A percentile compares a stretch with the other conserved stretches of the same genome.
Evolutionary conservation across 2,329 filamentous ascomycete genomes (phyloP).

Genomic region (Diplodia intermedia): DNA sequence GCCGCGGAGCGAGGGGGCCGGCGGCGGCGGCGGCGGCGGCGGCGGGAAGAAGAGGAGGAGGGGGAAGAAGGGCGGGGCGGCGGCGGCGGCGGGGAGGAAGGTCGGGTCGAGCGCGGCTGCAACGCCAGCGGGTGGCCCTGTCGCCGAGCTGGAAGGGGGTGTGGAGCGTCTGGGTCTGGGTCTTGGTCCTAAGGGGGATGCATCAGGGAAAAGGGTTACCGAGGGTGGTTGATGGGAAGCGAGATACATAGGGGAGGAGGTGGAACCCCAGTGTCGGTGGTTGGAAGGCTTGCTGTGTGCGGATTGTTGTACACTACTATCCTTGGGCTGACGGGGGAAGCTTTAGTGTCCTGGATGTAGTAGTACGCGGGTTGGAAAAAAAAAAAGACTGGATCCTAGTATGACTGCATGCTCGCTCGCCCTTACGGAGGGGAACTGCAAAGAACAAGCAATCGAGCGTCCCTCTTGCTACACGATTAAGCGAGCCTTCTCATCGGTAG

Average conservation of each 20-base stretch:
- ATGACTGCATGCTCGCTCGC: no score
- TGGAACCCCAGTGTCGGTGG: neutral
- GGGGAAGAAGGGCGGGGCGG: constrained; percentile 17
- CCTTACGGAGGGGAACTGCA: no score
- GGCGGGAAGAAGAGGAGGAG: constrained; percentile 40
- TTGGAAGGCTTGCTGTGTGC: neutral
- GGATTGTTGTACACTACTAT: no score
- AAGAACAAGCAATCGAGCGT: no score
- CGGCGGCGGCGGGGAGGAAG: neutral
- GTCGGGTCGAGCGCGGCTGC: neutral
- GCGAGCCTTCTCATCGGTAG: no score
- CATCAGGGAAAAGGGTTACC: neutral
- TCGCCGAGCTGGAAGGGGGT: neutral
- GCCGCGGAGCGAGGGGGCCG: constrained; percentile 48
- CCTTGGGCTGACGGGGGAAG: no score
- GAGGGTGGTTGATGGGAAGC: neutral
- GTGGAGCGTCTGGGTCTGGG: neutral
- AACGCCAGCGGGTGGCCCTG: neutral
- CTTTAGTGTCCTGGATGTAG: no score
- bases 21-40: constrained; percentile 46
- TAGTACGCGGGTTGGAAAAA: no score
- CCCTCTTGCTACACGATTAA: no score
- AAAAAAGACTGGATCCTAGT: no score
- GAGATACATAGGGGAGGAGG: constrained; percentile 3
- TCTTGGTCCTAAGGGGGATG: neutral